phyloP scores from a whole-genome alignment of 345 rosid genomes.

The Aquilaria sinensis region DNA sequence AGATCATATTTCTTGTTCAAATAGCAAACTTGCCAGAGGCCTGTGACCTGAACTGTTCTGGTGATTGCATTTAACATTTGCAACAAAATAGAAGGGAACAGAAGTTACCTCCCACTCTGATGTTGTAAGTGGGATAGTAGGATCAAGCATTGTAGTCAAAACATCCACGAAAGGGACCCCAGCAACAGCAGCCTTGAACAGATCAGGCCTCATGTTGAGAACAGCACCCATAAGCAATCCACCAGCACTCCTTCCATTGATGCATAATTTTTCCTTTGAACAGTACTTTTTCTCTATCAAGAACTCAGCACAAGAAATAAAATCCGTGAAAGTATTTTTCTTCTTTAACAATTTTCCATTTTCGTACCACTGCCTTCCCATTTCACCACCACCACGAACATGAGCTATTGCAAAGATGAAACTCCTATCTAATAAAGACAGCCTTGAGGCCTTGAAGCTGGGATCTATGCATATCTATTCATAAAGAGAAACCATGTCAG shows the following conservation, averaged over 20 bases:
- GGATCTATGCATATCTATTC: constrained; percentile 65
- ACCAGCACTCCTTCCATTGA: constrained; percentile 94
- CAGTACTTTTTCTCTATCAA: constrained; percentile 61
- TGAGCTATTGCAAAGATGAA: constrained; percentile 83
- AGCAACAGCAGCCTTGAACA: constrained; percentile 84
- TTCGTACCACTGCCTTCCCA: constrained; percentile 99
- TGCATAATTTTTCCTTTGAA: constrained; percentile 75
- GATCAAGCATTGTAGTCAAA: constrained; percentile 95
- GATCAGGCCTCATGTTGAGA: constrained; percentile 95
- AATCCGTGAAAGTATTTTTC: constrained; percentile 86
- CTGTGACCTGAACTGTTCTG: no score
- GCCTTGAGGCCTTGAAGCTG: constrained; percentile 57
- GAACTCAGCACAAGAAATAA: constrained; percentile 74
- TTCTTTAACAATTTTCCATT: constrained; percentile 80
- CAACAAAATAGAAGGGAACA: constrained; percentile 1
- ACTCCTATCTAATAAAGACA: constrained; percentile 89
- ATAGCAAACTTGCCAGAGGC: no score
- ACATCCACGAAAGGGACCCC: constrained; percentile 97
- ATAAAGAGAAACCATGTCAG: constrained; percentile 7
- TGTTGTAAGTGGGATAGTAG: constrained; percentile 91
- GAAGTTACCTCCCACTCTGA: constrained; percentile 90
- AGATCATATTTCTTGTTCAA: background rate
- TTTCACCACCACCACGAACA: constrained; percentile 96
- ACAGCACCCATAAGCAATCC: constrained; percentile 93
- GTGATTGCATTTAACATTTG: background rate